Evolutionary conservation across 2,329 filamentous ascomycete species (phyloP).

Genomic region (Aureobasidium sp.): DNA sequence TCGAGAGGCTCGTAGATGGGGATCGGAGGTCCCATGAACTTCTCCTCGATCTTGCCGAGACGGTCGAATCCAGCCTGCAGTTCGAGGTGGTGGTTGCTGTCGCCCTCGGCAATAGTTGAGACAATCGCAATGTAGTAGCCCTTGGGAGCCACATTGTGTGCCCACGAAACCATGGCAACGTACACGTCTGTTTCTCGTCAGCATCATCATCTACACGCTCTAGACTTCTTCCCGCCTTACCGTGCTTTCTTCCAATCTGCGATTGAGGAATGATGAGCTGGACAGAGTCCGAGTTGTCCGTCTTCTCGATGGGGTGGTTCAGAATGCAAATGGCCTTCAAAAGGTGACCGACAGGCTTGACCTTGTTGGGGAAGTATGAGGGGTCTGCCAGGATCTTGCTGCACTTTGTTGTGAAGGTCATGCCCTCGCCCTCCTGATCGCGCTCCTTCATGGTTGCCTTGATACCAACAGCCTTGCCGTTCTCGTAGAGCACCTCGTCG

Average conservation of each 20-base stretch:
- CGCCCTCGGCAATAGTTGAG: constrained; percentile 87
- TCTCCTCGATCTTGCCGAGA: constrained; percentile 89
- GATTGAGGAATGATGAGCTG: constrained; percentile 98
- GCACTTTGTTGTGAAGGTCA: constrained; percentile 94
- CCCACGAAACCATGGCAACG: constrained; percentile 87
- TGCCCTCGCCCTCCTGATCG: constrained; percentile 61
- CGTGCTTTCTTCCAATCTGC: constrained; percentile 93
- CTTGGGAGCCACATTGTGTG: constrained; percentile 97
- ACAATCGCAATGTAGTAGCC: constrained; percentile 99
- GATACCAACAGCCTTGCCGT: constrained; percentile 82
- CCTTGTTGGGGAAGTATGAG: constrained; percentile 90
- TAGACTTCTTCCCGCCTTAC: constrained; percentile 42
- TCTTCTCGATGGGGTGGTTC: constrained; percentile 87
- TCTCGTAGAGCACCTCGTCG: constrained; percentile 80
- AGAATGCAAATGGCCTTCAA: constrained; percentile 96
- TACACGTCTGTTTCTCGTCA: constrained; percentile 64
- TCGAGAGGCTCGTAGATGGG: constrained; percentile 88
- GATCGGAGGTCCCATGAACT: constrained; percentile 89
- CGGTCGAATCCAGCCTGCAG: constrained; percentile 86
- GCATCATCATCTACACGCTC: not conserved
- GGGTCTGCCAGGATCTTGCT: constrained; percentile 95
- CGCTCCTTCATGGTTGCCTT: constrained; percentile 92
- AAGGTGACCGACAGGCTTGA: constrained; percentile 77
- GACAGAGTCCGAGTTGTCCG: constrained; percentile 76
- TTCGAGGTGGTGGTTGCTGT: constrained; percentile 91